Percentiles rank a stretch among this genome's conserved stretches.
Conservation (phyloP, 1,284 basidiomycete species). For the Rhodotorula sp. region DNA sequence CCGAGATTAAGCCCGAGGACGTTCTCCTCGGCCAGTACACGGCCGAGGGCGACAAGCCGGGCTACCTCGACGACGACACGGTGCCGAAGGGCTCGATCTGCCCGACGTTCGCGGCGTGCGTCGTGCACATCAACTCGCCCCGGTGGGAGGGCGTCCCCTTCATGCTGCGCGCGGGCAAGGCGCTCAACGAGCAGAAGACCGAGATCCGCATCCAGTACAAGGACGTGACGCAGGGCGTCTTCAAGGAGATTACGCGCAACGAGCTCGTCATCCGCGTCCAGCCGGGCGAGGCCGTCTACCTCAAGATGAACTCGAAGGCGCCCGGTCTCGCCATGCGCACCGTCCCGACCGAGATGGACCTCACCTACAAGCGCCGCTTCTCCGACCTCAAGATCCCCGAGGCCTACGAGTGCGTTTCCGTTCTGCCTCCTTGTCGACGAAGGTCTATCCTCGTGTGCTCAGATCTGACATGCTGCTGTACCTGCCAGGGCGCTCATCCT, state of each 20-base stretch:
- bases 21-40: slow-evolving; percentile 91
- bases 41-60: slow-evolving; percentile 76
- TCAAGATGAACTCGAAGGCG: slow-evolving; percentile 91
- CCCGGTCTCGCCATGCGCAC: slow-evolving; percentile 86
- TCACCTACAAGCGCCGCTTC: slow-evolving; percentile 94
- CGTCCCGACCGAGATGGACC: slow-evolving; percentile 91
- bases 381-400: slow-evolving; percentile 81
- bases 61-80: slow-evolving; percentile 93
- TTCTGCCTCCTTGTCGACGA: slow-evolving; percentile 3
- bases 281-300: slow-evolving; percentile 88
- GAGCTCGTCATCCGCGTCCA: slow-evolving; percentile 94
- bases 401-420: slow-evolving; percentile 73
- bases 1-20: slow-evolving; percentile 73
- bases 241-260: slow-evolving; percentile 90
- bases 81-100: slow-evolving; percentile 88
- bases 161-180: slow-evolving; percentile 95
- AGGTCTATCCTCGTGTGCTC: not conserved
- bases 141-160: slow-evolving; percentile 97
- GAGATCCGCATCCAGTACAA: slow-evolving; percentile 96
- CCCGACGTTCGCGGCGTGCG: slow-evolving; percentile 87
- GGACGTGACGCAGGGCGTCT: slow-evolving; percentile 91
- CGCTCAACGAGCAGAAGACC: slow-evolving; percentile 93
- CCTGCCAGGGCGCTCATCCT: slow-evolving; percentile 45
- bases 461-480: too few relatives aligned
- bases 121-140: slow-evolving; percentile 87